These are phyloP conservation scores for Malus fusca DNA, from an alignment of 306 rosid genomes.

Conservation along the genomic window DNA sequence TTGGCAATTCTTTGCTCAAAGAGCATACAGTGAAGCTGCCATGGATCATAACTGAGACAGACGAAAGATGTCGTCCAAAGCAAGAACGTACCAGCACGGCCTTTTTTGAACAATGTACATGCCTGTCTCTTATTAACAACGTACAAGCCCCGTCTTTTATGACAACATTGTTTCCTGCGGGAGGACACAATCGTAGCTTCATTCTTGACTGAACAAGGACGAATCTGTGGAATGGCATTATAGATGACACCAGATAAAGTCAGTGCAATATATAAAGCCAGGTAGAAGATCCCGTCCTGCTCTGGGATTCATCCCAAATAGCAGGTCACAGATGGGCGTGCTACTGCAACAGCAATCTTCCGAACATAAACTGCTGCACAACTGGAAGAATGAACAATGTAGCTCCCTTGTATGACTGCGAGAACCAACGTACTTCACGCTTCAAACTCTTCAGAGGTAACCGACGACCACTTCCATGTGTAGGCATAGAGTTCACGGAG, in stretches of 20 bases:
- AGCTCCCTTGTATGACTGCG: neutral
- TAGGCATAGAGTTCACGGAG: neutral
- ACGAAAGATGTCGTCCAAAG: neutral
- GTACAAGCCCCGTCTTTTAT: neutral
- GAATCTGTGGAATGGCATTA: neutral
- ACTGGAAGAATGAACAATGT: neutral
- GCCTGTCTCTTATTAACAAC: neutral
- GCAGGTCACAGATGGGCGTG: neutral
- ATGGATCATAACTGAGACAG: neutral
- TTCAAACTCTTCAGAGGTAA: neutral
- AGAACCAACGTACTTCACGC: conserved; percentile 1
- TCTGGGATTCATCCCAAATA: neutral
- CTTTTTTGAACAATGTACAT: neutral
- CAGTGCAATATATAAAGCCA: neutral
- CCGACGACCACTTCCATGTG: neutral
- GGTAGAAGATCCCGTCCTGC: neutral
- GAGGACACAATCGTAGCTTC: neutral
- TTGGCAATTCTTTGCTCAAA: neutral
- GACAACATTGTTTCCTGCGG: neutral
- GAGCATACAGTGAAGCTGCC: neutral
- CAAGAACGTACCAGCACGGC: neutral
- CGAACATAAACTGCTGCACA: neutral
- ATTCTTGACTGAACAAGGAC: neutral
- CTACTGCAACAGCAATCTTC: neutral
- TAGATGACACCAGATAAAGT: neutral